Evolutionary conservation across 352 stramenopile genomes (phyloP), one percentile per base, ranked within the genome.

Genomic region (Phytopythium chamaehyphon): DNA sequence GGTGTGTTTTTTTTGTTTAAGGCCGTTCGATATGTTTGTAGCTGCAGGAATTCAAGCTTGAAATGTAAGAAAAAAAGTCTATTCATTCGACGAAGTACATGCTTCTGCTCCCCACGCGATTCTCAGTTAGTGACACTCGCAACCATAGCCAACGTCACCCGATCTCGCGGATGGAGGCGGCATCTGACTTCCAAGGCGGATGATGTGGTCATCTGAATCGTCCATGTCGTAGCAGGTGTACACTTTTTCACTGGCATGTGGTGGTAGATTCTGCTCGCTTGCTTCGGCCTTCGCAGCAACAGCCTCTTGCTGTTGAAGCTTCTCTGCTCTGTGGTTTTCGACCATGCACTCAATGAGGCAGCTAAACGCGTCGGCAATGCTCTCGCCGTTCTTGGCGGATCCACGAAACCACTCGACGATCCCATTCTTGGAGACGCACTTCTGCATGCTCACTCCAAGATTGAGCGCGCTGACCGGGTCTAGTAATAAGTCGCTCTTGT

Each of bases 391-490:
- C 63, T 91, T 91, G 15, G 81, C 81, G 0, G 81, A 91, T 16
- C 73, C 62, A 18, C 78, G 76, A 48, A 90, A 91, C 81, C 81
- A 91, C 55, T 91, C 78, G 12, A 88, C 47, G 40, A 91, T 91
- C 15, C 75, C 69, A 54, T 84, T 89, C 44, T 70, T 66, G 24
- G 65, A 65, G 11, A 91, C 77, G 40, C 83, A 92, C 51, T 93
- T 93, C 49, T 93, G 82, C 81, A 95, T 92, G 21, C 76, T 89
- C 1, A 89, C 80, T 19, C 85, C 85, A 8, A 87, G 71, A 42
- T 88, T 68, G 3, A 94, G 57, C 16, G 83, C 85, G 12, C 73
- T 59, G 48, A 87, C 61, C 0, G 83, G 71, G 46, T 96, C 77
- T 0, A 62, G 54, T 15, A 96, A 56, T 54, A 95, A 58, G 44